A percentile compares a stretch with the other conserved stretches of the same genome.
phyloP scores from a whole-genome alignment of 2,329 filamentous ascomycete species.

The Clonostachys solani region DNA sequence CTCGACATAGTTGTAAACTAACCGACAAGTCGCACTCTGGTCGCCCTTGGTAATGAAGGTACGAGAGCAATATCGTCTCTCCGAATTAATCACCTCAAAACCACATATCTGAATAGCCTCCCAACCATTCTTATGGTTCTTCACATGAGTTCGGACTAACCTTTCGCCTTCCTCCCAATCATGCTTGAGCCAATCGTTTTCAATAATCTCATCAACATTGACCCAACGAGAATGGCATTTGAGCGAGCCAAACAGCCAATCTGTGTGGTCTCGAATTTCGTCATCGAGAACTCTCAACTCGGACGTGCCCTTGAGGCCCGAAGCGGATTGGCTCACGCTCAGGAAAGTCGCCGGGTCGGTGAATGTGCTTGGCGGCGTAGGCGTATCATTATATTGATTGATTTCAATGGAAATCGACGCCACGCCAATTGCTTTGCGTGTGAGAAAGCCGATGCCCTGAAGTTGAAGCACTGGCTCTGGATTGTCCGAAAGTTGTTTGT shows the following conservation, averaged over 20 bases:
- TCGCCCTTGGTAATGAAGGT: constrained; percentile 46
- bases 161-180: constrained; percentile 62
- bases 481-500: constrained; percentile 68
- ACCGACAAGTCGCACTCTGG: constrained; percentile 42
- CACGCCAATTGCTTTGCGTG: constrained; percentile 65
- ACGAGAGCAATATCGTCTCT: constrained; percentile 48
- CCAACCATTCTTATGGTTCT: constrained; percentile 49
- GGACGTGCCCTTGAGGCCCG: constrained; percentile 61
- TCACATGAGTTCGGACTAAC: constrained; percentile 57
- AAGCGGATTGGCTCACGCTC: constrained; percentile 70
- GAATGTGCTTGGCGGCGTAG: constrained; percentile 30
- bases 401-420: constrained; percentile 66
- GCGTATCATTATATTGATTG: constrained; percentile 45
- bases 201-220: constrained; percentile 34
- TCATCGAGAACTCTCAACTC: constrained; percentile 52
- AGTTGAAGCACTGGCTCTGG: constrained; percentile 66
- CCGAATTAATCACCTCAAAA: constrained; percentile 48
- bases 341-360: constrained; percentile 51
- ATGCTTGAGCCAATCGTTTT: constrained; percentile 51
- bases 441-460: constrained; percentile 68
- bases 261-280: constrained; percentile 57
- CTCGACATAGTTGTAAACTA: constrained; percentile 50
- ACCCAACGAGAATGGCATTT: constrained; percentile 54
- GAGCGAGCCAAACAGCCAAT: constrained; percentile 77
- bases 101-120: constrained; percentile 56